A percentile compares a stretch with the other conserved stretches of the same genome.
Conservation (phyloP, 331 rosid species). For the Phaseolus coccineus region DNA sequence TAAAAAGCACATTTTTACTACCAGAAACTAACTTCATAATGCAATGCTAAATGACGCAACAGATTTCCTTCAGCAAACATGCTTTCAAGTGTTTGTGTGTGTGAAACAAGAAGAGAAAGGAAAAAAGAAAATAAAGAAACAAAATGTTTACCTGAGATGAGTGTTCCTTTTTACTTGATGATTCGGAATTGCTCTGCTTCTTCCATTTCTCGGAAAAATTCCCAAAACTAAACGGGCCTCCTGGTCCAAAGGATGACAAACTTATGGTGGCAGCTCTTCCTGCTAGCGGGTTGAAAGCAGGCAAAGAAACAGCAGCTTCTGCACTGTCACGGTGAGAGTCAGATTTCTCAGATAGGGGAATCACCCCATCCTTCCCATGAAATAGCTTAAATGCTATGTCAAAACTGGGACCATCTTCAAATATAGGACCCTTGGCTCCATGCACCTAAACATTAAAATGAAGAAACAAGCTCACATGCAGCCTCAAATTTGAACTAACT, state of each 20-base stretch:
- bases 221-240: constrained; percentile 73
- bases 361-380: constrained; percentile 84
- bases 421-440: constrained; percentile 78
- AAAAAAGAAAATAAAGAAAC: not conserved
- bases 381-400: constrained; percentile 74
- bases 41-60: constrained; percentile 23
- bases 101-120: not conserved
- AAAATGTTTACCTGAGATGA: constrained; percentile 59
- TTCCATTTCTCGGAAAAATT: constrained; percentile 76
- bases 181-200: constrained; percentile 63
- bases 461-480: constrained; percentile 9
- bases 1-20: constrained; percentile 15
- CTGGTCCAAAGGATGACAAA: constrained; percentile 73
- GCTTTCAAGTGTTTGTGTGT: constrained; percentile 5
- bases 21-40: constrained; percentile 6
- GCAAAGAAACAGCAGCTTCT: constrained; percentile 54
- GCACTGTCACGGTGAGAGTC: constrained; percentile 34
- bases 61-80: not conserved
- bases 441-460: constrained; percentile 44
- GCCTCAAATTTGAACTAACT: constrained; percentile 4
- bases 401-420: constrained; percentile 84
- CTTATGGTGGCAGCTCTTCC: constrained; percentile 77
- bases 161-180: constrained; percentile 58
- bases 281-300: constrained; percentile 77
- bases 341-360: constrained; percentile 70